A percentile compares a stretch with the other conserved stretches of the same genome.
Evolutionary conservation across 177 flowering plant genomes (phyloP).

Genomic region (Vitis hybrid): DNA sequence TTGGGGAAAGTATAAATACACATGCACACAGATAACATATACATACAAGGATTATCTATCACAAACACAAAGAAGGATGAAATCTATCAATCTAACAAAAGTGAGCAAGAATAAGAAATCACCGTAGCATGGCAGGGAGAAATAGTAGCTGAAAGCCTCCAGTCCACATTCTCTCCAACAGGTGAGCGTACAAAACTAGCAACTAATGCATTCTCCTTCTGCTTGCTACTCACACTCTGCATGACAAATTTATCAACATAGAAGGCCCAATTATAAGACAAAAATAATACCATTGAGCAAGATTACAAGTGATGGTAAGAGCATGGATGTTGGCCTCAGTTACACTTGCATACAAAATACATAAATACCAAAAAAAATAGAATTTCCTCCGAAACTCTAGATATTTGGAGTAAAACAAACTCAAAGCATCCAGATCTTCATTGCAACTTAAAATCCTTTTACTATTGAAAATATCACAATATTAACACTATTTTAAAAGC

Average conservation of each 20-base stretch:
- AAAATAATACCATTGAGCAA: background rate
- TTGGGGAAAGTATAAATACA: too few species aligned
- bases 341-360: background rate
- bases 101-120: slow-evolving; percentile 14
- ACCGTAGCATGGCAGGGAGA: slow-evolving; percentile 99
- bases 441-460: background rate
- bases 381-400: background rate
- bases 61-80: background rate
- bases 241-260: slow-evolving; percentile 11
- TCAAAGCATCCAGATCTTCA: background rate
- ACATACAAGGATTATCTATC: too few species aligned
- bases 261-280: background rate
- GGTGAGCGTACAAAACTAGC: slow-evolving; percentile 86
- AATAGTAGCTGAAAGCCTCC: slow-evolving; percentile 96
- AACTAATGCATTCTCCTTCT: slow-evolving; percentile 85
- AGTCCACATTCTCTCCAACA: slow-evolving; percentile 83
- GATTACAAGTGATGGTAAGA: background rate
- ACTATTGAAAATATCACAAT: background rate
- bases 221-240: slow-evolving; percentile 89
- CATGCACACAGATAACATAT: too few species aligned
- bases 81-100: background rate
- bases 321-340: background rate
- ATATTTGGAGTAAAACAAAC: background rate
- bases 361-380: background rate
- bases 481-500: slow-evolving; percentile 13